Evolutionary conservation across 1,284 basidiomycete species (phyloP).

Genomic region (Microbotryum scabiosae): DNA sequence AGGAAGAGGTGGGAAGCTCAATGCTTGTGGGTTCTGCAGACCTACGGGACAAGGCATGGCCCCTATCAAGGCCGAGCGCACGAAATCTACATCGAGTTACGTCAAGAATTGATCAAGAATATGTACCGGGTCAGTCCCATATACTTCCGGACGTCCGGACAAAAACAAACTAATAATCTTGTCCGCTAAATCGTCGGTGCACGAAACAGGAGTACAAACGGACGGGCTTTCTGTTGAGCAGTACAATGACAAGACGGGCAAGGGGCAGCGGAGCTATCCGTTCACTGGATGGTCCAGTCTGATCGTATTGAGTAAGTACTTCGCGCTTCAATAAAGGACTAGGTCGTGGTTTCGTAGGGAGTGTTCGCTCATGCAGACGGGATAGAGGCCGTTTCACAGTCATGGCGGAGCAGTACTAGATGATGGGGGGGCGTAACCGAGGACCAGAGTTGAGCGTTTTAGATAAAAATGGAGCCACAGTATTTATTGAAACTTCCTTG

Average conservation of each 20-base stretch:
- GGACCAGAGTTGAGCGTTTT: too few relatives aligned
- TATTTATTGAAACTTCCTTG: too few relatives aligned
- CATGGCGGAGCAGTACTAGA: slow-evolving; percentile 39
- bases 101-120: slow-evolving; percentile 74
- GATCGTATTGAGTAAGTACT: slow-evolving; percentile 55
- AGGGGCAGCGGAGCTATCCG: slow-evolving; percentile 67
- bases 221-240: slow-evolving; percentile 93
- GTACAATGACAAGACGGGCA: slow-evolving; percentile 73
- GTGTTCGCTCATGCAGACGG: not conserved
- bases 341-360: slow-evolving; percentile 39
- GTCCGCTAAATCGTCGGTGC: not conserved
- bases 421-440: too few relatives aligned
- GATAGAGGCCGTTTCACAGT: slow-evolving; percentile 23
- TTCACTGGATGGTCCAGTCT: slow-evolving; percentile 88
- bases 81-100: slow-evolving; percentile 67
- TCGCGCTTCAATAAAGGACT: too few relatives aligned
- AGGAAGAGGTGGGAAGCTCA: too few relatives aligned
- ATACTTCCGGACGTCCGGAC: not conserved
- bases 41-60: slow-evolving; percentile 67
- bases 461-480: too few relatives aligned
- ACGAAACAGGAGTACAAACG: slow-evolving; percentile 66
- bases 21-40: slow-evolving; percentile 45
- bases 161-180: not conserved
- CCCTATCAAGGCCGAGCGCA: slow-evolving; percentile 65
- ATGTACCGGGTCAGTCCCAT: slow-evolving; percentile 59